phyloP scores from a whole-genome alignment of 2,329 filamentous ascomycete species.

The Colletotrichum incanum region DNA sequence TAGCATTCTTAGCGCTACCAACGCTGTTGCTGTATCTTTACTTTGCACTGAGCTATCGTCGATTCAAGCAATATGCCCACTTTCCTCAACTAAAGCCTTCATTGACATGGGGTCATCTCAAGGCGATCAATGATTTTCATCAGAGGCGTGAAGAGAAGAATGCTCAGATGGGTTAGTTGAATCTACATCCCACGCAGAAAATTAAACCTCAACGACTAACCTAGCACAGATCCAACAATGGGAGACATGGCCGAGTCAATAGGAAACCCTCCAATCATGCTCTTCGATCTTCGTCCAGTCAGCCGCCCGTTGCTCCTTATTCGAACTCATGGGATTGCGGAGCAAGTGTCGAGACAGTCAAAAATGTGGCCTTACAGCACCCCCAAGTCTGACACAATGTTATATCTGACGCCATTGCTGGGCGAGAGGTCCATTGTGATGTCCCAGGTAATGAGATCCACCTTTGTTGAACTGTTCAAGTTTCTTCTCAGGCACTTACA shows the following conservation, averaged over 20 bases:
- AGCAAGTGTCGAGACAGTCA: constrained; percentile 54
- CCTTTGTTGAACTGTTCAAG: too few species aligned
- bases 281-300: constrained; percentile 56
- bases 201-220: background rate
- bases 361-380: constrained; percentile 51
- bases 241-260: constrained; percentile 49
- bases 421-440: constrained; percentile 45
- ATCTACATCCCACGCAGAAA: too few species aligned
- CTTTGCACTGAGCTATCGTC: constrained; percentile 26
- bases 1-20: constrained; percentile 27
- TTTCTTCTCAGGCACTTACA: background rate
- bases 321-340: constrained; percentile 53
- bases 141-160: constrained; percentile 17
- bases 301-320: constrained; percentile 52
- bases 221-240: constrained; percentile 46
- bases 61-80: constrained; percentile 36
- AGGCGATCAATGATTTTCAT: constrained; percentile 15
- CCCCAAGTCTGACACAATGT: constrained; percentile 52
- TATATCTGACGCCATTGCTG: constrained; percentile 46
- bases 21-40: constrained; percentile 34
- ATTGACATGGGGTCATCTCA: constrained; percentile 41
- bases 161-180: constrained; percentile 19
- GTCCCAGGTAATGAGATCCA: constrained; percentile 5
- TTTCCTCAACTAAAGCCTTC: constrained; percentile 38
- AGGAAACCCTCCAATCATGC: constrained; percentile 52